Evolutionary conservation across 441 rosid species (phyloP).

Genomic region (Adansonia madagascariensis): DNA sequence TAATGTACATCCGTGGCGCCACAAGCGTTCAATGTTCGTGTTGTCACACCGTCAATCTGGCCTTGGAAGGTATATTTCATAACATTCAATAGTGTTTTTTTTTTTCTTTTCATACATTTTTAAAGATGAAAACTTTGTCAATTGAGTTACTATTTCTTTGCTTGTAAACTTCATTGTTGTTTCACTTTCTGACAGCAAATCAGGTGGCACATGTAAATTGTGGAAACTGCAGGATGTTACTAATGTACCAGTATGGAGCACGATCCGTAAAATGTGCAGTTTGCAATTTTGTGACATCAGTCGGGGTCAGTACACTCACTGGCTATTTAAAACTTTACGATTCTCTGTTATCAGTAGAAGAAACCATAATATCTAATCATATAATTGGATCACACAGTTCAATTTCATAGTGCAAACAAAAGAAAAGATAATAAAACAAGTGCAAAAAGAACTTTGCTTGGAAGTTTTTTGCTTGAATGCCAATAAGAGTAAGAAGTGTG

Average conservation of each 20-base stretch:
- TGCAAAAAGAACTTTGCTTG: not conserved
- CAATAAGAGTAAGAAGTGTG: conserved; percentile 8
- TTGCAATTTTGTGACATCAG: conserved; percentile 84
- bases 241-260: conserved; percentile 98
- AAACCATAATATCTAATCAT: not conserved
- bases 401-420: not conserved
- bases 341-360: not conserved
- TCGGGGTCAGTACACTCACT: conserved; percentile 64
- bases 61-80: conserved; percentile 68
- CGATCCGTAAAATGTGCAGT: conserved; percentile 93
- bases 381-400: not conserved
- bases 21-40: conserved; percentile 98
- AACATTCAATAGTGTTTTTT: not conserved
- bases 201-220: conserved; percentile 96
- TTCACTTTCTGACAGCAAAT: conserved; percentile 61
- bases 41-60: conserved; percentile 93
- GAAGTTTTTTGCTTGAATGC: not conserved
- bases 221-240: conserved; percentile 90
- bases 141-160: not conserved
- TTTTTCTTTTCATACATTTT: not conserved
- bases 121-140: conserved; percentile 6
- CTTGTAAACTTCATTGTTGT: not conserved
- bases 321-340: not conserved
- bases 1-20: conserved; percentile 98
- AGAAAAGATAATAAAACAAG: not conserved